Conservation (phyloP, 106 monocot species). For the Apostasia ramifera region DNA sequence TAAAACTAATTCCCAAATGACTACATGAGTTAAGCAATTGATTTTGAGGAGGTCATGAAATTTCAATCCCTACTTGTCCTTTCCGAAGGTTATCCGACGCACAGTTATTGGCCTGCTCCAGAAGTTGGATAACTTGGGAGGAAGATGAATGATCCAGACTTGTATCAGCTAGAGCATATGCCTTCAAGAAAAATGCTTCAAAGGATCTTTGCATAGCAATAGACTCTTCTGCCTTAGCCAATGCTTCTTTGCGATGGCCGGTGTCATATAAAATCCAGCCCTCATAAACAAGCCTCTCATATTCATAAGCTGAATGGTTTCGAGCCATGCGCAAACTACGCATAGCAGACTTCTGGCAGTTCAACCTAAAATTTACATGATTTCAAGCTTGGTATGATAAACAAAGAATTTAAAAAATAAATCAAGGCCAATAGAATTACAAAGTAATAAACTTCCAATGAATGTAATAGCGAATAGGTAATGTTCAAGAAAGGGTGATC, state of each 20-base stretch:
- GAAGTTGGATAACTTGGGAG: constrained; percentile 61
- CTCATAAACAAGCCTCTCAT: constrained; percentile 97
- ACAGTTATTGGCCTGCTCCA: constrained; percentile 86
- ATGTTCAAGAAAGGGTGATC: no score
- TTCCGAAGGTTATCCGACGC: constrained; percentile 97
- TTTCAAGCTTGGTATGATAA: neutral
- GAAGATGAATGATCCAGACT: constrained; percentile 56
- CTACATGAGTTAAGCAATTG: no score
- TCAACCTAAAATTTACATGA: constrained; percentile 47
- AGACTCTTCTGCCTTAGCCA: constrained; percentile 92
- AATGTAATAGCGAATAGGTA: no score
- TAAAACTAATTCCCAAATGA: no score
- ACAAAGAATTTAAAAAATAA: neutral
- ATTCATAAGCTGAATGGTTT: constrained; percentile 65
- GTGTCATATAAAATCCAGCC: constrained; percentile 99
- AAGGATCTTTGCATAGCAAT: constrained; percentile 85
- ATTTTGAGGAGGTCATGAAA: neutral
- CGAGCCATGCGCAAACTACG: constrained; percentile 72
- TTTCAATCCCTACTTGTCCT: constrained; percentile 61
- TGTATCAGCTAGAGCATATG: constrained; percentile 90
- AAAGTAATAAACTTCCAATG: no score
- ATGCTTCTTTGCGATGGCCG: constrained; percentile 87
- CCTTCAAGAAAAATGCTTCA: constrained; percentile 97
- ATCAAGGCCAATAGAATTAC: neutral
- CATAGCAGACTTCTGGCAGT: constrained; percentile 98